These are phyloP conservation scores for Zanthoxylum bungeanum DNA, from an alignment of 345 rosid genomes.

Conservation along the genomic window DNA sequence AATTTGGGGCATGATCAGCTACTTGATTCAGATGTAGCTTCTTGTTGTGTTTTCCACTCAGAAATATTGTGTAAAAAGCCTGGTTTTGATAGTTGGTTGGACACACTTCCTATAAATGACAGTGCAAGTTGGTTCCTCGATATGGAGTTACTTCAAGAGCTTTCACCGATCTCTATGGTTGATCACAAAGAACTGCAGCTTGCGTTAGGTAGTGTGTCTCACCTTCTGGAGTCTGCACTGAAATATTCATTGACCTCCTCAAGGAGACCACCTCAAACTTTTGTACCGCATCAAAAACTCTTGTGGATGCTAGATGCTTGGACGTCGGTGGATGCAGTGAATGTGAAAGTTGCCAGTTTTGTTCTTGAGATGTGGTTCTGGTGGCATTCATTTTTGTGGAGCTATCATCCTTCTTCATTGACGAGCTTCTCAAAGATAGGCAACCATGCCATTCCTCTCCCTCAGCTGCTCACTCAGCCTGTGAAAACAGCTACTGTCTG, in stretches of 20 bases:
- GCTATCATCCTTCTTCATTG: slow-evolving; percentile 32
- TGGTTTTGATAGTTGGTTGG: slow-evolving; percentile 56
- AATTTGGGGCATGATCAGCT: slow-evolving; percentile 24
- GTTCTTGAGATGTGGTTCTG: slow-evolving; percentile 88
- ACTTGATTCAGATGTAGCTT: slow-evolving; percentile 27
- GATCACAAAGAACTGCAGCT: slow-evolving; percentile 29
- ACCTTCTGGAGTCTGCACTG: slow-evolving; percentile 47
- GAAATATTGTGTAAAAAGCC: slow-evolving; percentile 45
- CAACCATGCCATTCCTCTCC: slow-evolving; percentile 37
- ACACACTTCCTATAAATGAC: slow-evolving; percentile 48
- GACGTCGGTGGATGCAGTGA: slow-evolving; percentile 51
- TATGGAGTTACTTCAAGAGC: slow-evolving; percentile 58
- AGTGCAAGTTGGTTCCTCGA: slow-evolving; percentile 66
- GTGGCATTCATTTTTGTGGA: slow-evolving; percentile 94
- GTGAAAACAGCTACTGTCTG: slow-evolving; percentile 45
- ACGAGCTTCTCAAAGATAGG: slow-evolving; percentile 37
- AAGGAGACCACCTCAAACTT: slow-evolving; percentile 73
- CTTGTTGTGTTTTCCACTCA: slow-evolving; percentile 54
- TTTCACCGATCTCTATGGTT: slow-evolving; percentile 35
- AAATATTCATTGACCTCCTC: slow-evolving; percentile 55
- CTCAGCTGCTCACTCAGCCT: slow-evolving; percentile 59
- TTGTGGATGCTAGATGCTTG: slow-evolving; percentile 83
- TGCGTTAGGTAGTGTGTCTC: slow-evolving; percentile 38
- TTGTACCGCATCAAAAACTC: slow-evolving; percentile 71
- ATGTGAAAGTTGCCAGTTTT: slow-evolving; percentile 52